These are phyloP conservation scores for Chrysanthemum lavandulifolium DNA, from an alignment of 129 eudicot species.

Conservation along the genomic window DNA sequence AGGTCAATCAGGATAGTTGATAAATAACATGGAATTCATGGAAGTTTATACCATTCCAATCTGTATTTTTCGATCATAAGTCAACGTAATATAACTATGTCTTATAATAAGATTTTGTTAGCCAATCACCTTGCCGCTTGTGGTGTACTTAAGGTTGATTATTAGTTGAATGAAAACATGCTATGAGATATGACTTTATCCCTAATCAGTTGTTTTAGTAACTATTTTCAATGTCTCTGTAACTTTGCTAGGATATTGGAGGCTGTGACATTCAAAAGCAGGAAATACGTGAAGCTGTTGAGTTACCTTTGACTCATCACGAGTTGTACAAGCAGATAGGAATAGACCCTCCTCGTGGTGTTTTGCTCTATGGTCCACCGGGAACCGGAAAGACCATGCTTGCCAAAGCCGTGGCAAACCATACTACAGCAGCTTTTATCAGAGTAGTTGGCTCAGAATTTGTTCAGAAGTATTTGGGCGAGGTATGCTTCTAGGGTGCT, in stretches of 20 bases:
- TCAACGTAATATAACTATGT: too few species aligned
- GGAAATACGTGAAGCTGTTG: conserved; percentile 58
- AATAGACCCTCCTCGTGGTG: conserved; percentile 57
- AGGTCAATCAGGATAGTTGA: too few species aligned
- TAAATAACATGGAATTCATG: too few species aligned
- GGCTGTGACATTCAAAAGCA: conserved; percentile 59
- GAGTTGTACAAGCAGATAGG: conserved; percentile 48
- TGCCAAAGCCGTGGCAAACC: conserved; percentile 53
- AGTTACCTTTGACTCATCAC: conserved; percentile 50
- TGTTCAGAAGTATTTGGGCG: conserved; percentile 50
- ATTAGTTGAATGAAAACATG: too few species aligned
- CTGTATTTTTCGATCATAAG: too few species aligned
- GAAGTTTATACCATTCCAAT: too few species aligned
- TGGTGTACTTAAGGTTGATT: too few species aligned
- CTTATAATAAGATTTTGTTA: too few species aligned
- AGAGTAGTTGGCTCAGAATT: conserved; percentile 50
- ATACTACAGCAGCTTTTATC: conserved; percentile 43
- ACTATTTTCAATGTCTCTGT: neutral
- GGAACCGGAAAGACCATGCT: conserved; percentile 58
- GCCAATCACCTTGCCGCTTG: too few species aligned
- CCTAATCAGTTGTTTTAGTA: neutral
- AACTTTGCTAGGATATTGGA: conserved; percentile 43
- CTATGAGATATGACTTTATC: too few species aligned
- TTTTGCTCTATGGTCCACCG: conserved; percentile 52
- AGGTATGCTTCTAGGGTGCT: conserved; percentile 20